phyloP scores from a whole-genome alignment of 495 filamentous ascomycete species.

The Aspergillus sparsus region DNA sequence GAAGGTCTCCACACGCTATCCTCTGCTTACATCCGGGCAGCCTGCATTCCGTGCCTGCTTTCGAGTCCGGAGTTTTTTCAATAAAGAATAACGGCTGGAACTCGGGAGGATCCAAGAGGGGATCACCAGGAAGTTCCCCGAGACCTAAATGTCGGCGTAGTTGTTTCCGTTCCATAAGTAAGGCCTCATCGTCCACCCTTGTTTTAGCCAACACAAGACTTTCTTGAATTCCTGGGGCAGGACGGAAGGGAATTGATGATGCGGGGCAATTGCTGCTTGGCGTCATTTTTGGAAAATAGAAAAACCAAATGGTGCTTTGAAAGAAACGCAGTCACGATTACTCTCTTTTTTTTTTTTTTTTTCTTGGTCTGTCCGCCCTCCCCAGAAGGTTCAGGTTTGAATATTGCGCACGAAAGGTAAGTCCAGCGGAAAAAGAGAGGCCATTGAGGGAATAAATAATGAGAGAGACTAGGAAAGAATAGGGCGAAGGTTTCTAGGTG shows the following conservation, averaged over 20 bases:
- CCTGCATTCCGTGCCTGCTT: background rate
- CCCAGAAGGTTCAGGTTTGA: too few relatives aligned
- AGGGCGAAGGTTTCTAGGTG: too few relatives aligned
- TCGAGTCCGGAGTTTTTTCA: constrained; percentile 12
- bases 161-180: background rate
- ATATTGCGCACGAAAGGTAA: too few relatives aligned
- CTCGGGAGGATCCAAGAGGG: constrained; percentile 3
- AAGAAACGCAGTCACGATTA: too few relatives aligned
- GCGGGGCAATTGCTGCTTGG: background rate
- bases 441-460: too few relatives aligned
- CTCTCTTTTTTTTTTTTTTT: too few relatives aligned
- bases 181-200: background rate
- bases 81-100: constrained; percentile 15
- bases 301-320: too few relatives aligned
- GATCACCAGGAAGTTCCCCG: constrained; percentile 8
- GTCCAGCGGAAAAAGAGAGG: too few relatives aligned
- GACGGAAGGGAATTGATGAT: background rate
- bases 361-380: too few relatives aligned
- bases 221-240: background rate
- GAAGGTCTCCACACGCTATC: constrained; percentile 5
- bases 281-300: too few relatives aligned
- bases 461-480: too few relatives aligned
- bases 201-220: background rate
- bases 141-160: constrained; percentile 14
- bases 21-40: constrained; percentile 7